Conservation (phyloP, 2,329 filamentous ascomycete species). For the Beauveria caledonica region DNA sequence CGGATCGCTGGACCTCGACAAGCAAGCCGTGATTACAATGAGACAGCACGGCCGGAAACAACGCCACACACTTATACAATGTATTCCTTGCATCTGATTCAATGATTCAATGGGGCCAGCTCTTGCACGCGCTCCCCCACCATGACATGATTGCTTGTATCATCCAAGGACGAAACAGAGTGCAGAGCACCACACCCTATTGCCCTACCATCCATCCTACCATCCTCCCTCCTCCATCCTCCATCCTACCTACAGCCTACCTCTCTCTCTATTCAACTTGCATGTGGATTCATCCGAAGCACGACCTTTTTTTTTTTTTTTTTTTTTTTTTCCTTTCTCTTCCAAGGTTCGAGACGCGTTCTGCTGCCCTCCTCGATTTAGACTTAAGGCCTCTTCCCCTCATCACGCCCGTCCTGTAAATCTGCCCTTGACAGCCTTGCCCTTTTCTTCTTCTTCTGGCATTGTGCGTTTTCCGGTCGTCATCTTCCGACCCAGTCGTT, state of each 20-base stretch:
- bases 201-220: no score
- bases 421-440: no score
- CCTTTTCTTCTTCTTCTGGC: neutral
- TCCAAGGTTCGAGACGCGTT: neutral
- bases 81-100: constrained; percentile 8
- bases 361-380: neutral
- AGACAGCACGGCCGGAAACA: neutral
- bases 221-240: no score
- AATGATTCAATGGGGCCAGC: neutral
- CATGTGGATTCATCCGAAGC: neutral
- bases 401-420: neutral
- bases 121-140: neutral
- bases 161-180: constrained; percentile 3
- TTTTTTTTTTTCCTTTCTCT: neutral
- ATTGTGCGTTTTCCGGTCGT: neutral
- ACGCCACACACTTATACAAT: neutral
- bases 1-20: neutral
- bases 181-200: neutral
- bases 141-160: neutral
- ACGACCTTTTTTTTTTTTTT: neutral
- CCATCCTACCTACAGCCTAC: neutral
- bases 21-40: constrained; percentile 1
- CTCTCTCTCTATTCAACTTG: neutral
- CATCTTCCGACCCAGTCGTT: neutral
- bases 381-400: constrained; percentile 5